Evolutionary conservation across 2,329 filamentous ascomycete species (phyloP), one percentile per base, ranked within the genome.

Genomic region (Phymatotrichopsis omnivora): DNA sequence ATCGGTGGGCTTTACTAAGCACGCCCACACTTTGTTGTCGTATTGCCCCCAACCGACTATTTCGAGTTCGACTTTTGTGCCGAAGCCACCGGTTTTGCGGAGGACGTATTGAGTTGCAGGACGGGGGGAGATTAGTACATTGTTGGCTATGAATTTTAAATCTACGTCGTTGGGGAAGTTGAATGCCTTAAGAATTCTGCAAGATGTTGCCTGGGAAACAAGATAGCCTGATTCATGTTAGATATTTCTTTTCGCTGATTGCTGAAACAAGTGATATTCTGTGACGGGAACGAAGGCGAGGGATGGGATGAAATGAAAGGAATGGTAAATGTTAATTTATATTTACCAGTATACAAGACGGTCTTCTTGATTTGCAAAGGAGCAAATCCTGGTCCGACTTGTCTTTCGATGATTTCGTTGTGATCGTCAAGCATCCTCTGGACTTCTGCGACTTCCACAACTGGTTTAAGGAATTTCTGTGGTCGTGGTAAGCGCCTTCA

Each of bases 351-450:
- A 65, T 89, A 95, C 64, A 86, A 85, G 38, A 94, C 80, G 1
- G 78, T 85, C 61, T 87, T 87, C 63, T 84, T 85, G 61, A 98
- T 85, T 34, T 66, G 64, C 29, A 51, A 27, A 20, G 48, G 51
- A 10, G 44, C 16, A 25, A 36, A 44, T 10, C 32, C 35, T 32
- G 37, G 12, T 19, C 43, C 24, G 19, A 35, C 14, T 14, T 46
- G 42, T 32, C 63, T 62, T 31, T 59, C 60, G 30, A 80, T 65
- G 19, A 74, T 66, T 3, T 67, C 65, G 62, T 96, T 98, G 68
- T 96, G 89, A 16, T 74, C 70, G 61, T 93, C 89, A 65, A 96
- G 80, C 70, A 95, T 80, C 55, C 81, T 79, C 64, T 95, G 87
- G 11, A 96, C 76, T 62, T 89, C 81, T 12, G 82, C 79, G 27